Base-by-base conservation (phyloP, 2,329 filamentous ascomycete genomes). In the Pseudogymnoascus sp. region DNA sequence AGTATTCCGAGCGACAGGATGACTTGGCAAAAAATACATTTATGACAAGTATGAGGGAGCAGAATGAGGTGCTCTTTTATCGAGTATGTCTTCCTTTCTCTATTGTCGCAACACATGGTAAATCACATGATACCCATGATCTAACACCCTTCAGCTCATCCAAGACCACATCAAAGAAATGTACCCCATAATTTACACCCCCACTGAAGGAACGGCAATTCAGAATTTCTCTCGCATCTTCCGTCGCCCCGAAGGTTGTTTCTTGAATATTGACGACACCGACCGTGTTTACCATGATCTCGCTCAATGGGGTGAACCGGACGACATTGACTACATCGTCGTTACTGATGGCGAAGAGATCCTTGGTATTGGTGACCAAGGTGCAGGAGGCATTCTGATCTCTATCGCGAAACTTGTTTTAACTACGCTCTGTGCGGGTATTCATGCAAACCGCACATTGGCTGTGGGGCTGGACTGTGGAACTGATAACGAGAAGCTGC, bases 141-240 rank as follows among this genome's bases (percentile, higher is more conserved):
- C 62, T 67, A 54, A 65, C 58, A 25, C 6, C 22, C 9, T 54
- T 1, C 57, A 90, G 82, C 79, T 95, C 8, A 79, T 94, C 6
- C 81, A 89, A 70, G 84, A 89, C 4, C 87, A 96, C 67, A 75
- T 96, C 18, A 86, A 89, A 65, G 90, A 96, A 70, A 94, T 96
- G 89, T 92, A 95, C 69, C 85, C 87, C 39, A 78, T 96, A n/a
- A 89, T 96, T 28, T 96, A 96, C 70, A 96, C 91, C 0, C 91
- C 91, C 0, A 96, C 91, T 0, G 91, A 96, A 74, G 90, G 89
- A 7, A 90, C 95, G 39, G 91, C 91, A 0, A 96, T 96, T 58
- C 84, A 90, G 66, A 89, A 92, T 65, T 96, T 90, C 70, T 94
- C 90, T 0, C 77, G 86, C 0, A 72, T 94, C 0, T 96, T 96